Base-by-base conservation (phyloP, 2,329 filamentous ascomycete species). In the Clarireedia hainanense region DNA sequence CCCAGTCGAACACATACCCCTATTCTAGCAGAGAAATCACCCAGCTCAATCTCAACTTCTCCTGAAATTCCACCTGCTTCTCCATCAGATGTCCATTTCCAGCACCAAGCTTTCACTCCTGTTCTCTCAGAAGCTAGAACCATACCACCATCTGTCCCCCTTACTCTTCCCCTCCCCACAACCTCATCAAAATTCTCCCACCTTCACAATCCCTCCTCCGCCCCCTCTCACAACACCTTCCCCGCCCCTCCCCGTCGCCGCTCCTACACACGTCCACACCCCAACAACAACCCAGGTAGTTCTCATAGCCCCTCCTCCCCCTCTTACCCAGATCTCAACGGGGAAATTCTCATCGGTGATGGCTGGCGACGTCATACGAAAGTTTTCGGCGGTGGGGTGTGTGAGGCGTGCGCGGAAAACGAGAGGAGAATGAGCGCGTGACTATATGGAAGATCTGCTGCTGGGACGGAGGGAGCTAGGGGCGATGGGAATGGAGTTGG, bases 301-400 rank as follows among this genome's bases (percentile, higher is more conserved):
- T 7, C 14, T 4, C 37, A 40, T 14, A 15, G 50, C 37, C n/a
- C 20, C 36, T 30, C 24, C 30, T 30, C 24, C 12, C 45, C 55
- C 43, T 30, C 24, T 23, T 30, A 43, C 15, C 45, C 55, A 3
- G 40, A 50, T 10, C 40, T 60, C 2, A 56, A 52, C 2, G 66
- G 64, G 6, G 65, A 68, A 40, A 64, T 68, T 24, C 52, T 66
- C 4, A 55, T 59, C 5, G 61, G 58, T 3, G 61, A 66, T 17
- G 61, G 60, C 12, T 68, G 66, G 66, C 53, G 64, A 9, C 54
- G 66, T 20, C 66, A 68, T 26, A 68, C 66, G 36, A 58, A 61
- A 34, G 66, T 68, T 15, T 68, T 67, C 43, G 66, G 65, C 2
- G 65, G 66, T 2, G 66, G 66, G 1, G 66, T 68, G 1, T 68